phyloP scores from a whole-genome alignment of 1,284 basidiomycete genomes.

The Leccinum solheimii region DNA sequence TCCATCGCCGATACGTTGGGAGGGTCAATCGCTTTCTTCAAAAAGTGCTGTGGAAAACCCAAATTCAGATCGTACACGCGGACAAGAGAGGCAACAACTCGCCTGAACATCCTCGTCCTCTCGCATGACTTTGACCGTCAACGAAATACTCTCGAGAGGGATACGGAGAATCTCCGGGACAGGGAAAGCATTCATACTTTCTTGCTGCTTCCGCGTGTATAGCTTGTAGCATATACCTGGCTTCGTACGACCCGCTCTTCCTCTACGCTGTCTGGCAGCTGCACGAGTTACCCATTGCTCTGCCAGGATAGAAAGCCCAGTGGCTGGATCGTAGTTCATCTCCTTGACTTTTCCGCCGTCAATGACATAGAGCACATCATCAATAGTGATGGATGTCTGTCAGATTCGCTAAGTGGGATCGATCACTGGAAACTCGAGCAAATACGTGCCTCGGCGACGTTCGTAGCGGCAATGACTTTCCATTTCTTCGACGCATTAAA shows the following conservation, averaged over 20 bases:
- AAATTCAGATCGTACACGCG: neutral
- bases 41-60: constrained; percentile 42
- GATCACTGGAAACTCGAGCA: neutral
- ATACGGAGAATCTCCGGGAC: constrained; percentile 90
- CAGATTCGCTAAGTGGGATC: constrained; percentile 3
- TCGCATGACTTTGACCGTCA: constrained; percentile 83
- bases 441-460: constrained; percentile 73
- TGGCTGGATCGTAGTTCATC: constrained; percentile 78
- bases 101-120: constrained; percentile 81
- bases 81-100: constrained; percentile 13
- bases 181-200: constrained; percentile 71
- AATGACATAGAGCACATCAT: constrained; percentile 85
- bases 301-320: constrained; percentile 72
- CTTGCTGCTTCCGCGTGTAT: constrained; percentile 76
- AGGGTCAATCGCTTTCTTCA: constrained; percentile 81
- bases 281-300: constrained; percentile 85
- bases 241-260: constrained; percentile 87
- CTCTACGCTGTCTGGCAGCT: constrained; percentile 81
- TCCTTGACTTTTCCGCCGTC: constrained; percentile 91
- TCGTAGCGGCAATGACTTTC: constrained; percentile 90
- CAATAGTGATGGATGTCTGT: constrained; percentile 93
- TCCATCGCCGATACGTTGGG: constrained; percentile 80
- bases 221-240: constrained; percentile 85
- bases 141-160: constrained; percentile 80
- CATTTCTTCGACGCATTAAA: constrained; percentile 69